Conservation (phyloP, 179 eudicot species). For the Sideroxylon spinosum region DNA sequence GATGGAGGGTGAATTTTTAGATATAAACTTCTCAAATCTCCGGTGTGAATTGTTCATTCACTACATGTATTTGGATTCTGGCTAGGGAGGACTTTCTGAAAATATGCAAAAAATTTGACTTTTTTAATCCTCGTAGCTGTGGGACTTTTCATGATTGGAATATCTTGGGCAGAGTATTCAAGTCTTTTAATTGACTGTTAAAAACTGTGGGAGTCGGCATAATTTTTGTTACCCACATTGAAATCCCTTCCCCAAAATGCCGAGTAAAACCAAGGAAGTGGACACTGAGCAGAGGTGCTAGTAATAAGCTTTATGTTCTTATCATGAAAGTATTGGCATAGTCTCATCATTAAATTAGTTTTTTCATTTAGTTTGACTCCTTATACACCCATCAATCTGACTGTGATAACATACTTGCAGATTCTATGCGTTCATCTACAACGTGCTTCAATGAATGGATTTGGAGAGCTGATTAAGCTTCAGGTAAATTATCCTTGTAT, state of each 20-base stretch:
- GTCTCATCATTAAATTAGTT: not conserved
- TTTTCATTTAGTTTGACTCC: not conserved
- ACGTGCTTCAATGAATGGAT: conserved; percentile 60
- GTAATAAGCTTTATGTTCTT: not conserved
- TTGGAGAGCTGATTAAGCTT: conserved; percentile 69
- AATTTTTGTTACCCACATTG: not conserved
- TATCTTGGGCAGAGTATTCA: not conserved
- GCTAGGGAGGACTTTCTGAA: not conserved
- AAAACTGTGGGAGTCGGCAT: not conserved
- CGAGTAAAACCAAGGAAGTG: not conserved
- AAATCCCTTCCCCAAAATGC: not conserved
- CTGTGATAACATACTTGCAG: conserved; percentile 32
- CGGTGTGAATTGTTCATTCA: not conserved
- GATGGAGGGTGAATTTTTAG: too few relatives aligned
- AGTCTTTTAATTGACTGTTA: not conserved
- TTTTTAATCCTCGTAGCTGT: too few relatives aligned
- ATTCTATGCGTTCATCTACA: conserved; percentile 83
- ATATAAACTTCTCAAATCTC: not conserved
- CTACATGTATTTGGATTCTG: not conserved
- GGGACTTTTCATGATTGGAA: too few relatives aligned
- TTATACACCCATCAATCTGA: not conserved
- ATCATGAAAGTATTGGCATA: not conserved
- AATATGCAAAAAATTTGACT: not conserved
- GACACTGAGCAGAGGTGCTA: not conserved
- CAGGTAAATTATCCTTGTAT: conserved; percentile 41